phyloP scores from a whole-genome alignment of 768 basidiomycete species.

The Leucogyrophana mollusca region DNA sequence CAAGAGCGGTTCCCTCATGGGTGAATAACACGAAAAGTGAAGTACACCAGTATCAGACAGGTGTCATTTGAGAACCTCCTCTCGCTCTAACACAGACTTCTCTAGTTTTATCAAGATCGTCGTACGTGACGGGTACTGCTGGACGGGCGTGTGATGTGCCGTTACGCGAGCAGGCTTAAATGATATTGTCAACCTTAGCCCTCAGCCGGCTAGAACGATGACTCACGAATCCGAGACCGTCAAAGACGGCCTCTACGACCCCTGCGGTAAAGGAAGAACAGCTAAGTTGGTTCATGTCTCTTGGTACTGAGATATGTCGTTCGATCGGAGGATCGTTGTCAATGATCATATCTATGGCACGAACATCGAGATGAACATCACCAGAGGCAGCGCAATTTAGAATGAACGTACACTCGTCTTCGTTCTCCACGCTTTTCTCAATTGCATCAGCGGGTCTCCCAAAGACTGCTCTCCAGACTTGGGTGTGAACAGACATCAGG shows the following conservation, averaged over 20 bases:
- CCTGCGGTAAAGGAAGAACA: conserved; percentile 98
- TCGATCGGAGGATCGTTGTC: conserved; percentile 95
- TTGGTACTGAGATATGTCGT: conserved; percentile 88
- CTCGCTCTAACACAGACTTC: conserved; percentile 88
- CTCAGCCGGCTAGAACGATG: conserved; percentile 13
- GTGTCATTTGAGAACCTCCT: conserved; percentile 81
- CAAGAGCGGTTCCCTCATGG: too few relatives aligned
- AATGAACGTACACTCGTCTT: conserved; percentile 80
- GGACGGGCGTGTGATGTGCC: conserved; percentile 87
- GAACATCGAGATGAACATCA: conserved; percentile 5
- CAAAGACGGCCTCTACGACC: conserved; percentile 94
- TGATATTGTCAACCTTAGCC: too few relatives aligned
- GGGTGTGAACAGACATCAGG: conserved; percentile 91
- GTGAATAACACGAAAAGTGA: too few relatives aligned
- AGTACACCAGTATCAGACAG: too few relatives aligned
- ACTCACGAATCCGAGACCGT: conserved; percentile 91
- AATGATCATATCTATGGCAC: conserved; percentile 85
- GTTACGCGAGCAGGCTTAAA: conserved; percentile 92
- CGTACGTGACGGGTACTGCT: conserved; percentile 77
- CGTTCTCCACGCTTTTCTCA: conserved; percentile 94
- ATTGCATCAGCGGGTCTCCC: conserved; percentile 92
- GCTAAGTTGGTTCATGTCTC: conserved; percentile 90
- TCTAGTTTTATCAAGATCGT: conserved; percentile 99
- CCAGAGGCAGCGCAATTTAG: not conserved
- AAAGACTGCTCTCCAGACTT: conserved; percentile 93